Evolutionary conservation across 768 basidiomycete species (phyloP).

Genomic region (Polyporus arcularius): DNA sequence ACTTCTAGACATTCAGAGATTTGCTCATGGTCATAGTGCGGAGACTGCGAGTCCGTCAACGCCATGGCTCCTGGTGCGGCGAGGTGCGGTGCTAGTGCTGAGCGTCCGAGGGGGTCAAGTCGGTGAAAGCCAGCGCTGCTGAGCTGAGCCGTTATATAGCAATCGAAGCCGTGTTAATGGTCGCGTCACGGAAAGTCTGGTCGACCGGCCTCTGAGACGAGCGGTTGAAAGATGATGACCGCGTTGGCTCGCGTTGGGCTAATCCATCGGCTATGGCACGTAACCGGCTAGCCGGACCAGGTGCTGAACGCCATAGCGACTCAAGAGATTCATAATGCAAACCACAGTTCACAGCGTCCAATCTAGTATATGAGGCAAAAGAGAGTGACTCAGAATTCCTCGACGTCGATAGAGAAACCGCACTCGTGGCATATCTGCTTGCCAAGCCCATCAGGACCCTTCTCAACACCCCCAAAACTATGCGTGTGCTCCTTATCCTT

Average conservation of each 20-base stretch:
- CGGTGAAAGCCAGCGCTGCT: no score
- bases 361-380: no score
- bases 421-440: slow-evolving; percentile 85
- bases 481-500: slow-evolving; percentile 90
- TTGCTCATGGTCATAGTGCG: slow-evolving; percentile 58
- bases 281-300: not conserved
- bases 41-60: slow-evolving; percentile 33
- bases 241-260: not conserved
- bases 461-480: slow-evolving; percentile 65
- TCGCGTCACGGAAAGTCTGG: no score
- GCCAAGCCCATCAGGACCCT: slow-evolving; percentile 52
- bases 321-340: no score
- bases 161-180: no score
- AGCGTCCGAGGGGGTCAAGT: not conserved
- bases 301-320: no score
- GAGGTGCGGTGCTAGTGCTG: not conserved
- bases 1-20: slow-evolving; percentile 78
- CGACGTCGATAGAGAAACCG: slow-evolving; percentile 89
- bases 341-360: no score
- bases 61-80: not conserved
- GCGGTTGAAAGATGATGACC: no score
- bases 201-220: no score
- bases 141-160: no score
- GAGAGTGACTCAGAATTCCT: slow-evolving; percentile 55
- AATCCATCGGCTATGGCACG: not conserved